These are phyloP conservation scores for Angomonas deanei DNA, from an alignment of 208 protist species.

Conservation along the genomic window DNA sequence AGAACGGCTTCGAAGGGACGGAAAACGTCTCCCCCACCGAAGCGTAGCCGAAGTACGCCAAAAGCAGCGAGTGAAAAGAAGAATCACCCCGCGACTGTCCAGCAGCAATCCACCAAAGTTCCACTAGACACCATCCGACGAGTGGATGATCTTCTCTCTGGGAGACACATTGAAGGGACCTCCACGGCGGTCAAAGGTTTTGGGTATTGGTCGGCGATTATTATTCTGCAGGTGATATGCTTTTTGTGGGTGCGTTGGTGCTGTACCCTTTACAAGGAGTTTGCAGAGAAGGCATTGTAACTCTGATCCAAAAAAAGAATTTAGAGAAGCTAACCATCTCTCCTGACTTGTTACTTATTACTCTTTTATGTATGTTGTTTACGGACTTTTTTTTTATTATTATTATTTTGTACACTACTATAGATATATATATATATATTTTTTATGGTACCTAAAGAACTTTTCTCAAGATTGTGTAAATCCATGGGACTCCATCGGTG, in stretches of 20 bases:
- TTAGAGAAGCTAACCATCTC: too few relatives aligned
- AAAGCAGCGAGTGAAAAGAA: too few relatives aligned
- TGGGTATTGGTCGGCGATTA: slow-evolving; percentile 49
- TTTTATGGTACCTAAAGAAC: neutral
- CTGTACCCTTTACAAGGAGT: slow-evolving; percentile 38
- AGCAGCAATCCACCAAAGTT: neutral
- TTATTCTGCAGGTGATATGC: slow-evolving; percentile 46
- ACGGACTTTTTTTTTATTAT: neutral
- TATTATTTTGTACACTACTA: neutral
- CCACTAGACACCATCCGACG: neutral
- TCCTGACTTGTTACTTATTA: too few relatives aligned
- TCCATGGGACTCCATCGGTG: too few relatives aligned
- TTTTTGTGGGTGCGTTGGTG: slow-evolving; percentile 66
- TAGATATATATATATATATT: neutral
- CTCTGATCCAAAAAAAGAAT: slow-evolving; percentile 2
- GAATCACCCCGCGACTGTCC: too few relatives aligned
- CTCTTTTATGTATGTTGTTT: too few relatives aligned
- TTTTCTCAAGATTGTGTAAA: neutral
- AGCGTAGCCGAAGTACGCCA: too few relatives aligned
- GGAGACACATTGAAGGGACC: neutral
- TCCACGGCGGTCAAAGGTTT: slow-evolving; percentile 10
- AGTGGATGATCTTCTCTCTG: neutral
- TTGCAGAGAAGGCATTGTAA: slow-evolving; percentile 12
- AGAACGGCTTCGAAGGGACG: too few relatives aligned
- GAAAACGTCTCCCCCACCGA: too few relatives aligned